A percentile compares a stretch with the other conserved stretches of the same genome.
These are phyloP conservation scores for Boletus barrowsii DNA, from an alignment of 768 basidiomycete genomes.

Conservation along the genomic window DNA sequence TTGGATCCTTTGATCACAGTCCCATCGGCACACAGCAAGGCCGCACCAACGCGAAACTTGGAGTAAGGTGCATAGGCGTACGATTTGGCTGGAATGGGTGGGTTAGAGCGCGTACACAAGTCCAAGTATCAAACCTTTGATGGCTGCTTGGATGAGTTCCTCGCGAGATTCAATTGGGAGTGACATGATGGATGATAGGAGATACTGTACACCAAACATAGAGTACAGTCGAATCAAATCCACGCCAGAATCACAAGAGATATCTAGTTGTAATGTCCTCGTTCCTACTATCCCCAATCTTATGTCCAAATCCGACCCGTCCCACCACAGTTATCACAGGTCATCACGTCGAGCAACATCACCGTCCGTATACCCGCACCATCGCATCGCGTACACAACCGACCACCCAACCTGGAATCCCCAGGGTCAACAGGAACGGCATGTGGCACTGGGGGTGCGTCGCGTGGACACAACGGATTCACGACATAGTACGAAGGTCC, in stretches of 20 bases:
- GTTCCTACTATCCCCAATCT: neutral
- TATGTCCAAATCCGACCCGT: constrained; percentile 52
- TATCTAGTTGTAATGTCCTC: neutral
- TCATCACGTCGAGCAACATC: constrained; percentile 51
- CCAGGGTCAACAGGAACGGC: constrained; percentile 54
- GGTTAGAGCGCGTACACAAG: neutral
- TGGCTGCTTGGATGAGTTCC: constrained; percentile 52
- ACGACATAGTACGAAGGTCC: constrained; percentile 25
- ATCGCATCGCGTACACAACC: constrained; percentile 60
- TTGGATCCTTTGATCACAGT: constrained; percentile 82
- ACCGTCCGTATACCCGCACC: constrained; percentile 54
- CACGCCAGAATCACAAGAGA: neutral
- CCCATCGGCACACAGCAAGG: constrained; percentile 68
- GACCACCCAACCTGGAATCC: constrained; percentile 68
- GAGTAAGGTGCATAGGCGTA: constrained; percentile 83
- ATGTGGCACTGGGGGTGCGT: constrained; percentile 35
- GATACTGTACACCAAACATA: neutral
- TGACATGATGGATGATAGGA: constrained; percentile 3
- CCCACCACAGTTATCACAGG: constrained; percentile 61
- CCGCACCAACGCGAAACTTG: constrained; percentile 90
- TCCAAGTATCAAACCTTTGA: constrained; percentile 11
- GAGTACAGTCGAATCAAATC: neutral
- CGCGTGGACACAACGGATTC: constrained; percentile 16
- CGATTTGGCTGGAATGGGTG: constrained; percentile 50
- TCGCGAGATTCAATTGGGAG: constrained; percentile 44